Evolutionary conservation across 805 yeast genomes (phyloP).

Genomic region (Candida tibetensis): DNA sequence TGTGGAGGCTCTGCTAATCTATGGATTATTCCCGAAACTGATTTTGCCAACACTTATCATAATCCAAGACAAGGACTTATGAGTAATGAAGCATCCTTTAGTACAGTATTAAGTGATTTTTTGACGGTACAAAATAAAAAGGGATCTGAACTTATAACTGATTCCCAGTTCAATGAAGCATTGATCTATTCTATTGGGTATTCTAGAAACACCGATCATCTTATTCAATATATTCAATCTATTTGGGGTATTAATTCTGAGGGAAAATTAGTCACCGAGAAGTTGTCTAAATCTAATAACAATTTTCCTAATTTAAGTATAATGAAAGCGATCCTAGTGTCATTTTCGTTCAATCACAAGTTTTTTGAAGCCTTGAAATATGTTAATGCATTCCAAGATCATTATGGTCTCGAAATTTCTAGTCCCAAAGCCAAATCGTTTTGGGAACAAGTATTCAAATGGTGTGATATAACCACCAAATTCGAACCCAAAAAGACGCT

Average conservation of each 20-base stretch:
- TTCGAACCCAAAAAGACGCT: slow-evolving; percentile 28
- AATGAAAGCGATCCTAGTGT: slow-evolving; percentile 28
- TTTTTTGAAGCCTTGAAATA: slow-evolving; percentile 33
- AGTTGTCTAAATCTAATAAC: slow-evolving; percentile 12
- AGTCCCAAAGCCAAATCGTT: slow-evolving; percentile 19
- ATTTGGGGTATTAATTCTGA: slow-evolving; percentile 30
- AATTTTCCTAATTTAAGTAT: slow-evolving; percentile 23
- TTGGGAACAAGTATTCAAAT: slow-evolving; percentile 37
- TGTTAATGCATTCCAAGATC: slow-evolving; percentile 34
- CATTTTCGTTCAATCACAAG: slow-evolving; percentile 31
- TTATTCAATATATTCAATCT: slow-evolving; percentile 23
- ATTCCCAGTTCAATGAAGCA: slow-evolving; percentile 21
- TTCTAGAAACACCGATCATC: slow-evolving; percentile 17
- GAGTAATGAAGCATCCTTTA: slow-evolving; percentile 17
- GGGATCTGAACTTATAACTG: slow-evolving; percentile 12
- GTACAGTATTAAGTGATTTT: slow-evolving; percentile 23
- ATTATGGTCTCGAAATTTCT: slow-evolving; percentile 23
- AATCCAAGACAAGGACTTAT: slow-evolving; percentile 21
- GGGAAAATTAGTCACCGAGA: slow-evolving; percentile 18
- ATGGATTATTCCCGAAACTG: slow-evolving; percentile 28
- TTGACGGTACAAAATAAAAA: slow-evolving; percentile 10
- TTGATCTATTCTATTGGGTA: slow-evolving; percentile 36
- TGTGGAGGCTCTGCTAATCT: slow-evolving; percentile 31
- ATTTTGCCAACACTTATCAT: slow-evolving; percentile 12
- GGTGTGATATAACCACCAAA: slow-evolving; percentile 36